Percentiles rank a stretch among this genome's conserved stretches.
Conservation (phyloP, 2,329 filamentous ascomycete species). For the Fusarium virguliforme region DNA sequence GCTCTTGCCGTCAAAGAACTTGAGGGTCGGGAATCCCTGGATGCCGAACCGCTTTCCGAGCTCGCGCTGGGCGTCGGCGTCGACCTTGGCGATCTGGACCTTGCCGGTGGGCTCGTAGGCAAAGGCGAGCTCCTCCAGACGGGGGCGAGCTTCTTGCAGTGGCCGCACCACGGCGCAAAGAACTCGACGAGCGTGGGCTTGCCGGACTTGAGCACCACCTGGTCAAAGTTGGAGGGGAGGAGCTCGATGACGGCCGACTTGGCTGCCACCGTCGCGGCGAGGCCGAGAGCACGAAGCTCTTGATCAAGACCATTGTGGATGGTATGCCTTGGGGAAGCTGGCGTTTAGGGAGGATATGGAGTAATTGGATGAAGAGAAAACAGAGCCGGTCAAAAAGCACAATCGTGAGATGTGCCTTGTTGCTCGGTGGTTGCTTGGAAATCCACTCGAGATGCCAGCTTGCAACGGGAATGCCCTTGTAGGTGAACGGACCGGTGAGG, state of each 20-base stretch:
- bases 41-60: constrained; percentile 90
- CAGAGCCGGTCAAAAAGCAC: constrained; percentile 24
- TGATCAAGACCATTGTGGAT: constrained; percentile 69
- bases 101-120: constrained; percentile 80
- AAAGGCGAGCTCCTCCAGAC: constrained; percentile 91
- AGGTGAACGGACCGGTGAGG: constrained; percentile 36
- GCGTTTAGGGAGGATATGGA: background rate
- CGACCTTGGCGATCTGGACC: constrained; percentile 94
- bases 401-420: constrained; percentile 28
- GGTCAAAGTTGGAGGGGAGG: constrained; percentile 91
- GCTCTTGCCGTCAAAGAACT: constrained; percentile 98
- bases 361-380: constrained; percentile 2
- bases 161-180: constrained; percentile 98
- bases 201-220: constrained; percentile 88
- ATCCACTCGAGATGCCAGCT: constrained; percentile 54
- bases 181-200: constrained; percentile 98
- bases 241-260: constrained; percentile 92
- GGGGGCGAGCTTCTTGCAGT: constrained; percentile 98
- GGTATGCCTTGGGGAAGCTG: constrained; percentile 29
- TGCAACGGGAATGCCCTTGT: constrained; percentile 46
- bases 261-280: constrained; percentile 72
- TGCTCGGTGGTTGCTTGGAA: constrained; percentile 47
- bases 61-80: constrained; percentile 89
- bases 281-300: constrained; percentile 73
- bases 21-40: constrained; percentile 96